These are phyloP conservation scores for Artemisia argyi DNA, from an alignment of 129 eudicot genomes.

Conservation along the genomic window DNA sequence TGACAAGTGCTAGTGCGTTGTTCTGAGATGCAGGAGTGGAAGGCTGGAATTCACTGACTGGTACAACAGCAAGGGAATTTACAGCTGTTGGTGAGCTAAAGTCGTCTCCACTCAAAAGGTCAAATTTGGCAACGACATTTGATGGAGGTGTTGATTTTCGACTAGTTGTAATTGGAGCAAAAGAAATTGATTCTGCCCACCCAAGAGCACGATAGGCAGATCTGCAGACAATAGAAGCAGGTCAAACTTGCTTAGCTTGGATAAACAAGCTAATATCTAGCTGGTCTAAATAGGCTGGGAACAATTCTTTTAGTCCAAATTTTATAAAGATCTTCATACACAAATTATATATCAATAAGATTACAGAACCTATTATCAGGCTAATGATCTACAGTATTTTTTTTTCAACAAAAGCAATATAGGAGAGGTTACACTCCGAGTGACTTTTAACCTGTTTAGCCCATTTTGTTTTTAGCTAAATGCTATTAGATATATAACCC, in stretches of 20 bases:
- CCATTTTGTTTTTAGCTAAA: background rate
- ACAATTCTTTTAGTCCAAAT: too few species aligned
- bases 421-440: background rate
- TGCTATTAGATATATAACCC: background rate
- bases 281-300: too few species aligned
- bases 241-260: background rate
- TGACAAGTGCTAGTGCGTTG: constrained; percentile 67
- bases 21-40: constrained; percentile 52
- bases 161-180: constrained; percentile 49
- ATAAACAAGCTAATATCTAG: background rate
- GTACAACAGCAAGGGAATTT: constrained; percentile 68
- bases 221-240: constrained; percentile 29
- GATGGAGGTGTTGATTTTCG: constrained; percentile 42
- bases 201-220: constrained; percentile 41
- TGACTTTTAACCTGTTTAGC: background rate
- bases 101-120: constrained; percentile 90
- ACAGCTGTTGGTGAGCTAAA: constrained; percentile 56
- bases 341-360: too few species aligned
- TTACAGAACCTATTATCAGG: too few species aligned
- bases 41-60: constrained; percentile 64
- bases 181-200: constrained; percentile 40
- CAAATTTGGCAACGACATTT: constrained; percentile 49
- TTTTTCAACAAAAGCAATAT: too few species aligned
- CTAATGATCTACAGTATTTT: too few species aligned
- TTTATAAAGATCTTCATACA: too few species aligned